Conservation (phyloP, 2,329 filamentous ascomycete species). For the Venturia effusa region DNA sequence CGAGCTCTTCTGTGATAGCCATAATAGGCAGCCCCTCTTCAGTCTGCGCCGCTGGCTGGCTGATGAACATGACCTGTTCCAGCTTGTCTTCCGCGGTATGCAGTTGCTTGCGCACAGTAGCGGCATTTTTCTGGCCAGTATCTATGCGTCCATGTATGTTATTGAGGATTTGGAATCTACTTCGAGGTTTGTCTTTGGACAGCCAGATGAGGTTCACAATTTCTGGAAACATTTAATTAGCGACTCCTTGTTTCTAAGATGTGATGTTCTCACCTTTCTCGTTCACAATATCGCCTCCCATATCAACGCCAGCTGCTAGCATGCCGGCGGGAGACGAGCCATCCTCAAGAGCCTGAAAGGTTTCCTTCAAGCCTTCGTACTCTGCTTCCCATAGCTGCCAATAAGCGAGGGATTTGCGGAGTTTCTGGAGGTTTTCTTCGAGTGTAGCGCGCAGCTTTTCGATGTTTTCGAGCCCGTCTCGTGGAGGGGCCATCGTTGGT, state of each 20-base stretch:
- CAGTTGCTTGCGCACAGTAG: conserved; percentile 62
- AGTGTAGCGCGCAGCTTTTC: conserved; percentile 35
- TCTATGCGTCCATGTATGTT: conserved; percentile 68
- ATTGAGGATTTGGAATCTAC: conserved; percentile 52
- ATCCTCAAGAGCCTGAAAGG: conserved; percentile 47
- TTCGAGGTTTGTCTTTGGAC: conserved; percentile 35
- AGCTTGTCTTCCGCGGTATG: conserved; percentile 59
- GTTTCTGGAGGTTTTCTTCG: conserved; percentile 62
- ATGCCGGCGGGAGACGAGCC: conserved; percentile 44
- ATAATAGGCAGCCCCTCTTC: conserved; percentile 9
- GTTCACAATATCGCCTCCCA: conserved; percentile 54
- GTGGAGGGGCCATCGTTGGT: background rate
- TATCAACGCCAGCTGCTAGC: conserved; percentile 41
- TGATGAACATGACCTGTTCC: conserved; percentile 48
- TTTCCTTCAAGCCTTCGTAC: conserved; percentile 80
- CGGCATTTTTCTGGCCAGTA: conserved; percentile 61
- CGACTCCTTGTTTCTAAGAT: background rate
- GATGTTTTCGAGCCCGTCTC: conserved; percentile 4
- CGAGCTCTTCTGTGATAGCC: conserved; percentile 13
- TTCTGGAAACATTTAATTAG: conserved; percentile 26
- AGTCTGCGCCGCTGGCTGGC: conserved; percentile 15
- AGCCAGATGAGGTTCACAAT: conserved; percentile 43
- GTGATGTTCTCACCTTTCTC: conserved; percentile 31
- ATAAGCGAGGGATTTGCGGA: conserved; percentile 67
- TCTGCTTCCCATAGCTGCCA: conserved; percentile 90